A percentile compares a stretch with the other conserved stretches of the same genome.
Conservation (phyloP, 2,329 filamentous ascomycete species). For the Nigrospora oryzae region DNA sequence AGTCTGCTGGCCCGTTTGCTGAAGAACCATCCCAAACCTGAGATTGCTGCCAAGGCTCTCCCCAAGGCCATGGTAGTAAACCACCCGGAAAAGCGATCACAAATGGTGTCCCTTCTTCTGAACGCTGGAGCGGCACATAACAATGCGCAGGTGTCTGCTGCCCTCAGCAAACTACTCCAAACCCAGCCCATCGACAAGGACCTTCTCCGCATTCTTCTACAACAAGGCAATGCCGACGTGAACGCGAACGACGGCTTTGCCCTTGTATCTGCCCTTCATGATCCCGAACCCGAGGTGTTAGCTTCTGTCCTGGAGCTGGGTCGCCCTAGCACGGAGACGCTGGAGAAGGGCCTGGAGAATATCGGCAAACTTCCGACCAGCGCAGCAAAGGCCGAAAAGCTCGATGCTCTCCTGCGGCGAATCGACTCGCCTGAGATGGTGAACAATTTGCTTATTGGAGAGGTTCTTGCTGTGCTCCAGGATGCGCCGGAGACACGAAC, state of each 20-base stretch:
- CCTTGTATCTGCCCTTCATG: constrained; percentile 26
- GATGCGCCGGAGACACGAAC: constrained; percentile 26
- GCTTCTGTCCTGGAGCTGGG: constrained; percentile 37
- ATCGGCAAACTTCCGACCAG: constrained; percentile 34
- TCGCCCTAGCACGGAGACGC: constrained; percentile 31
- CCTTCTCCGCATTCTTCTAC: constrained; percentile 38
- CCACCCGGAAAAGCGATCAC: constrained; percentile 31
- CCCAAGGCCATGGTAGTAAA: constrained; percentile 35
- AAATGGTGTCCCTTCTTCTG: constrained; percentile 39
- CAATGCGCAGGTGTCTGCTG: constrained; percentile 30
- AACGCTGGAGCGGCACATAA: constrained; percentile 33
- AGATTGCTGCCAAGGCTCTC: constrained; percentile 39
- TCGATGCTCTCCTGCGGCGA: constrained; percentile 35
- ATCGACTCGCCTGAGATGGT: constrained; percentile 33
- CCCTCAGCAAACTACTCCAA: constrained; percentile 32
- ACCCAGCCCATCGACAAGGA: constrained; percentile 39
- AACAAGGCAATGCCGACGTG: constrained; percentile 43
- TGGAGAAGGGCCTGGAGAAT: constrained; percentile 32
- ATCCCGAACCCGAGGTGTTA: constrained; percentile 38
- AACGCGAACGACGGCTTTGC: constrained; percentile 38
- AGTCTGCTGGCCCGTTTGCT: constrained; percentile 35
- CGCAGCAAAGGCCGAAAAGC: constrained; percentile 38
- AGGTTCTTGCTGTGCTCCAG: constrained; percentile 37
- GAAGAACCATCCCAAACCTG: constrained; percentile 32
- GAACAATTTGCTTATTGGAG: constrained; percentile 36